Evolutionary conservation across 1,139 yeast genomes (phyloP).

Genomic region (Zhuliangozyma parablackwelliae): DNA sequence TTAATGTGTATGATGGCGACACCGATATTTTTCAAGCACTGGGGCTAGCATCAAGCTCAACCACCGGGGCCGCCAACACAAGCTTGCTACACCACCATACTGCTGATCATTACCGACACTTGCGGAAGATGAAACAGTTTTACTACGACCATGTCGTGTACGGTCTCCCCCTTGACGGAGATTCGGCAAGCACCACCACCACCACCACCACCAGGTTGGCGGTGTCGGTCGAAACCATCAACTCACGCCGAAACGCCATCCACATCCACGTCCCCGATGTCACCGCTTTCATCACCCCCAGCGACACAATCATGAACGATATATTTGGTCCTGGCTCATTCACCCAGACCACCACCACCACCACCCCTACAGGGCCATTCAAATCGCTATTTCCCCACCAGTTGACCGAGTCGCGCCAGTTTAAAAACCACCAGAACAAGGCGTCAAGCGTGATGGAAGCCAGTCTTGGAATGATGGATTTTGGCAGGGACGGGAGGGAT

Average conservation of each 20-base stretch:
- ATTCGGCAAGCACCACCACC: neutral
- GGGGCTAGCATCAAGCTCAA: conserved; percentile 19
- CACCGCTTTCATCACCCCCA: conserved; percentile 28
- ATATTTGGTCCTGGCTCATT: conserved; percentile 1
- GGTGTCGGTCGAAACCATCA: conserved; percentile 31
- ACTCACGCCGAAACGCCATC: conserved; percentile 26
- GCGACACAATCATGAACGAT: conserved; percentile 10
- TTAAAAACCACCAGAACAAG: conserved; percentile 3
- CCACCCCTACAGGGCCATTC: neutral
- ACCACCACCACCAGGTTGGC: conserved; percentile 12
- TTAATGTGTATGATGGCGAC: conserved; percentile 21
- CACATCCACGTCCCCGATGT: conserved; percentile 46
- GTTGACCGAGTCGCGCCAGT: conserved; percentile 1
- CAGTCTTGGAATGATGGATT: conserved; percentile 8
- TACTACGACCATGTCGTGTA: conserved; percentile 28
- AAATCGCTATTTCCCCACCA: conserved; percentile 2
- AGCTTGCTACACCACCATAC: neutral
- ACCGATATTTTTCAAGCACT: conserved; percentile 32
- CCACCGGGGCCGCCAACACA: conserved; percentile 7
- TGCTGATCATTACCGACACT: conserved; percentile 26
- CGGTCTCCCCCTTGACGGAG: conserved; percentile 18
- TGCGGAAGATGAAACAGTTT: conserved; percentile 19
- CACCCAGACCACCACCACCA: conserved; percentile 1
- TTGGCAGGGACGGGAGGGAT: neutral
- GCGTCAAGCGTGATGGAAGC: neutral